Evolutionary conservation across 192 early-diverging fungal species (phyloP), one percentile per base, ranked within the genome.

Genomic region (Coemansia sp.): DNA sequence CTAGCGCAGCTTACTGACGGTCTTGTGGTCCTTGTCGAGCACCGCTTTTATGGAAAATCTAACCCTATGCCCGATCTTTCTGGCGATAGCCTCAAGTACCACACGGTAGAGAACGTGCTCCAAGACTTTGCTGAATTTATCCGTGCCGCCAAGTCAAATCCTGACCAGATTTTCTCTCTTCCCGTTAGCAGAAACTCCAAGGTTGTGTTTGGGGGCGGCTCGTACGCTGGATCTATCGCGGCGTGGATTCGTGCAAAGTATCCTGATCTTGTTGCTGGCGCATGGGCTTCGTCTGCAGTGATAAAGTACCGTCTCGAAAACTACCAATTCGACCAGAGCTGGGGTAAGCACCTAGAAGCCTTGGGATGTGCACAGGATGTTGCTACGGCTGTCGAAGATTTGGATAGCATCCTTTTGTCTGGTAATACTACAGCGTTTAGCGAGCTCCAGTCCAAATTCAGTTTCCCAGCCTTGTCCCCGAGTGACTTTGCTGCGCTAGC

Each of bases 241-340:
- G 89, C 90, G 0, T 93, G 90, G 90, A 86, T 88, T 71, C 83
- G 88, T 30, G 71, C 82, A 39, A 75, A 80, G 59, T 87, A 87
- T 57, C 88, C 87, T 0, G 68, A 85, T 6, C 66, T 90, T 5
- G 79, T 90, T 30, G 82, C 79, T 64, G 90, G 85, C 2, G 86
- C 87, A 8, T 86, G 87, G 63, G 77, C 87, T 3, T 89, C 88
- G 6, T 93, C 90, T 8, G 90, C 85, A 20, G 86, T 89, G 12
- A 67, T 93, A n/a, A 76, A 84, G 18, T 84, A 86, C 26, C 79
- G 79, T 21, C 63, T 81, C 20, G 81, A 89, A 29, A 70, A 64
- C 76, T 89, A 84, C 59, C 77, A 88, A 51, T 89, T 87, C 51
- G 83, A 83, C 39, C 77, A 83, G 49, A 75, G 65, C 34, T 68